Percentiles rank a stretch among this genome's conserved stretches.
Conservation (phyloP, 2,329 filamentous ascomycete genomes). For the Xenosphaeropsis pyriputrescens region DNA sequence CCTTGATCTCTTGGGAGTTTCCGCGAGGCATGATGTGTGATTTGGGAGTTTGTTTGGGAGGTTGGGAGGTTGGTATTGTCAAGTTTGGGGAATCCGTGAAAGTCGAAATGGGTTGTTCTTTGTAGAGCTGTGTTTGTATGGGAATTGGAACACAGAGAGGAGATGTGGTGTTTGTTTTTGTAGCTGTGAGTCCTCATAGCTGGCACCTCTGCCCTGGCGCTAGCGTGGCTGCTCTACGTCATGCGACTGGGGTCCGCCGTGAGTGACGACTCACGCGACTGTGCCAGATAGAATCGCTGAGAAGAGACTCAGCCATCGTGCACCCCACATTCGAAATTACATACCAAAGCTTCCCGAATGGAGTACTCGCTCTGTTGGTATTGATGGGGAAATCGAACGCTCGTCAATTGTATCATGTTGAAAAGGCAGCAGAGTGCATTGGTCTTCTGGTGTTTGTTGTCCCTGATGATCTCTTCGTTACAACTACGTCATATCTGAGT, state of each 20-base stretch:
- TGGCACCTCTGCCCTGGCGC: conserved; percentile 7
- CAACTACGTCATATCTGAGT: too few relatives aligned
- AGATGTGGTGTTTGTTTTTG: conserved; percentile 9
- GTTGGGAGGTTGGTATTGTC: conserved; percentile 2
- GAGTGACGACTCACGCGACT: conserved; percentile 7
- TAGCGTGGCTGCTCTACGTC: conserved; percentile 10
- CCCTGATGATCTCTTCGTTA: too few relatives aligned
- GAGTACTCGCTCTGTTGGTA: too few relatives aligned
- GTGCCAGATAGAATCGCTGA: neutral
- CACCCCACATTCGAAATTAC: too few relatives aligned
- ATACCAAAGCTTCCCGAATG: too few relatives aligned
- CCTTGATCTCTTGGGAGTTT: conserved; percentile 33
- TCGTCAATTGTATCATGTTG: too few relatives aligned
- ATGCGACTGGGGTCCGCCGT: conserved; percentile 6
- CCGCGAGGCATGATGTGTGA: conserved; percentile 32
- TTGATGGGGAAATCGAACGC: too few relatives aligned
- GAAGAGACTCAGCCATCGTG: too few relatives aligned
- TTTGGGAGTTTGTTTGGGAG: neutral
- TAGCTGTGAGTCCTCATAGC: conserved; percentile 9
- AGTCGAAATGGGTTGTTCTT: conserved; percentile 1
- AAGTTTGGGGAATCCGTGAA: conserved; percentile 1
- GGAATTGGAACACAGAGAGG: neutral
- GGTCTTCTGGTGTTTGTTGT: too few relatives aligned
- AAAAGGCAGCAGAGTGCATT: too few relatives aligned
- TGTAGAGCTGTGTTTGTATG: conserved; percentile 1